Percentiles rank a stretch among this genome's conserved stretches.
Evolutionary conservation across 257 asterid genomes (phyloP).

Genomic region (Asclepias syriaca): DNA sequence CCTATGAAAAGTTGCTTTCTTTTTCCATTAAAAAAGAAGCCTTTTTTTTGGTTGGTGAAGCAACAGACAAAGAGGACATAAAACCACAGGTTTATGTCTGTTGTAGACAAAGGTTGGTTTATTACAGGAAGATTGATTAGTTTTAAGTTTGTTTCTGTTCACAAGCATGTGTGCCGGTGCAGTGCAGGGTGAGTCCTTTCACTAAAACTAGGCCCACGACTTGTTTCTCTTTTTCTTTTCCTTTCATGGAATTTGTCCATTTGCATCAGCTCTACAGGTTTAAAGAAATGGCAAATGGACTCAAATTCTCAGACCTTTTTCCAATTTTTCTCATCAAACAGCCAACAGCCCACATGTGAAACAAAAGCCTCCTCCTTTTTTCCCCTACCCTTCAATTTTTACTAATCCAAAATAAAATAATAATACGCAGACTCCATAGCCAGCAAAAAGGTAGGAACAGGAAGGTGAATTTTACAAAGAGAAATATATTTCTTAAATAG

Average conservation of each 20-base stretch:
- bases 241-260: background rate
- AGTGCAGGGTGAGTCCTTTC: background rate
- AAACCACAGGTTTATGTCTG: background rate
- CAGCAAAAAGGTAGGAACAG: background rate
- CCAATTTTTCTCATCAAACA: background rate
- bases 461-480: background rate
- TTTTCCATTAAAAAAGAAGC: background rate
- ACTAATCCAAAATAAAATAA: too few species aligned
- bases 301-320: background rate
- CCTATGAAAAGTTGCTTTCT: background rate
- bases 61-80: slow-evolving; percentile 2
- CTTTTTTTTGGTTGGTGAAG: background rate
- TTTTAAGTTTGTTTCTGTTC: background rate
- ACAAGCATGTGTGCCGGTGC: slow-evolving; percentile 8
- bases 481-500: background rate
- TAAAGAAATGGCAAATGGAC: background rate
- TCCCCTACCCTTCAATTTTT: too few species aligned
- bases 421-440: background rate
- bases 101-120: background rate
- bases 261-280: background rate
- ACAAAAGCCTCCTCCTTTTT: background rate
- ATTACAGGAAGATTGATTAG: too few species aligned
- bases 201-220: slow-evolving; percentile 12
- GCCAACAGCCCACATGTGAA: background rate
- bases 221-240: background rate